These are phyloP conservation scores for Metschnikowia proteae DNA, from an alignment of 805 yeast species.

Conservation along the genomic window DNA sequence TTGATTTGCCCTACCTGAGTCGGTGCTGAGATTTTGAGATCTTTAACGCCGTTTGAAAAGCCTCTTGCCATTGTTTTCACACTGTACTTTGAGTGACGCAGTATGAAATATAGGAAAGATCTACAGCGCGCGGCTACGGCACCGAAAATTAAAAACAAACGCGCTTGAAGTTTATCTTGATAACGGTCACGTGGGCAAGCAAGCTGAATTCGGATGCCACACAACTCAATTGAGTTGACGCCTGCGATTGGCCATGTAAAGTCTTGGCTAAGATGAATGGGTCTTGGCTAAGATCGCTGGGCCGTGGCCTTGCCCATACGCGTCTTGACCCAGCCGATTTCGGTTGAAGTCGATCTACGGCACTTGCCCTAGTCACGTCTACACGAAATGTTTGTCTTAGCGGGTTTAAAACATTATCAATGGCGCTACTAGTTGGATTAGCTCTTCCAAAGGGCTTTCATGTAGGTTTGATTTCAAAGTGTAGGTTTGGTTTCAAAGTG, in stretches of 20 bases:
- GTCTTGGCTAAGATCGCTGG: too few relatives aligned
- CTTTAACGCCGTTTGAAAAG: slow-evolving; percentile 15
- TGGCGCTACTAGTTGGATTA: background rate
- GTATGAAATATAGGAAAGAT: background rate
- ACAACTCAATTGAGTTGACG: background rate
- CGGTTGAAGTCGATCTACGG: too few relatives aligned
- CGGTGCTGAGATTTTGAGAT: slow-evolving; percentile 21
- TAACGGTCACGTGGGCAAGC: slow-evolving; percentile 1
- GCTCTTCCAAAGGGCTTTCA: background rate
- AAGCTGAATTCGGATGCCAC: background rate
- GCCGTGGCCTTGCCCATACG: too few relatives aligned
- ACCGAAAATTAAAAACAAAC: background rate
- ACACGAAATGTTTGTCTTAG: too few relatives aligned
- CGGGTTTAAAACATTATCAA: background rate
- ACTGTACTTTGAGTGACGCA: background rate
- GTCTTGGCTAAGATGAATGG: too few relatives aligned
- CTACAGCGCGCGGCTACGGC: slow-evolving; percentile 5
- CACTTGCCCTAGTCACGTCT: too few relatives aligned
- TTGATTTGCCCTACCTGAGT: slow-evolving; percentile 13
- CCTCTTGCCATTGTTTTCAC: slow-evolving; percentile 10
- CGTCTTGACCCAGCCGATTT: too few relatives aligned
- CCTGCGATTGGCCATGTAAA: too few relatives aligned
- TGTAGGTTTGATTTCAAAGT: background rate
- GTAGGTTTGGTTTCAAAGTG: background rate
- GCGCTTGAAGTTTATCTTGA: slow-evolving; percentile 1